Evolutionary conservation across 192 early-diverging fungal genomes (phyloP).

Genomic region (Backusella circina): DNA sequence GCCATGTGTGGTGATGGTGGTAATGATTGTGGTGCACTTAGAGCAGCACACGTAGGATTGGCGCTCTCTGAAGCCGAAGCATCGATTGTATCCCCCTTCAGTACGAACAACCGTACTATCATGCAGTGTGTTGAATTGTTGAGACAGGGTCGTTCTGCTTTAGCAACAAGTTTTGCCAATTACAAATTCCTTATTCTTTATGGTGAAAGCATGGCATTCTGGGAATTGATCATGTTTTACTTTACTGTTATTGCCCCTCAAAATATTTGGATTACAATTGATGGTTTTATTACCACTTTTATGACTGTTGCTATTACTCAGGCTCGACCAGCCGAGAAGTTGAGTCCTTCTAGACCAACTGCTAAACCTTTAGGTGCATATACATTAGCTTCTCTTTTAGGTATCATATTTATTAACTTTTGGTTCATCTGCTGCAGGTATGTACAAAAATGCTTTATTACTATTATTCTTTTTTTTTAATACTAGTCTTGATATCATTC

Average conservation of each 20-base stretch:
- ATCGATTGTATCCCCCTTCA: constrained; percentile 85
- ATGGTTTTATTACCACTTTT: constrained; percentile 56
- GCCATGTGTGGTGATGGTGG: constrained; percentile 89
- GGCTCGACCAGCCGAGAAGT: constrained; percentile 50
- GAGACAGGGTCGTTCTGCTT: constrained; percentile 65
- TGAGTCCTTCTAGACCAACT: constrained; percentile 64
- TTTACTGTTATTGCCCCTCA: constrained; percentile 69
- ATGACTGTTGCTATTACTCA: constrained; percentile 66
- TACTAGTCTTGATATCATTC: not conserved
- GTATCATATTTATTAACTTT: constrained; percentile 70
- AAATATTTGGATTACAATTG: constrained; percentile 72
- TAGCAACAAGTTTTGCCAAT: constrained; percentile 71
- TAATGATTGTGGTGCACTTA: constrained; percentile 81
- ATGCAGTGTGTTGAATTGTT: constrained; percentile 68
- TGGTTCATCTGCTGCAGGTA: constrained; percentile 50
- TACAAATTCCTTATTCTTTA: constrained; percentile 75
- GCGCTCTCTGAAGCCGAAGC: constrained; percentile 77
- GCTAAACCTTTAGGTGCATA: constrained; percentile 69
- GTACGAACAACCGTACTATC: constrained; percentile 53
- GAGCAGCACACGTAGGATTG: constrained; percentile 76
- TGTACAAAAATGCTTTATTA: not conserved
- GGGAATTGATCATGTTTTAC: constrained; percentile 67
- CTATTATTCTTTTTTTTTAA: not conserved
- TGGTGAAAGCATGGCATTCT: constrained; percentile 65
- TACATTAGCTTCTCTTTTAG: constrained; percentile 66